Evolutionary conservation across 345 rosid species (phyloP).

Genomic region (Gossypium bickii): DNA sequence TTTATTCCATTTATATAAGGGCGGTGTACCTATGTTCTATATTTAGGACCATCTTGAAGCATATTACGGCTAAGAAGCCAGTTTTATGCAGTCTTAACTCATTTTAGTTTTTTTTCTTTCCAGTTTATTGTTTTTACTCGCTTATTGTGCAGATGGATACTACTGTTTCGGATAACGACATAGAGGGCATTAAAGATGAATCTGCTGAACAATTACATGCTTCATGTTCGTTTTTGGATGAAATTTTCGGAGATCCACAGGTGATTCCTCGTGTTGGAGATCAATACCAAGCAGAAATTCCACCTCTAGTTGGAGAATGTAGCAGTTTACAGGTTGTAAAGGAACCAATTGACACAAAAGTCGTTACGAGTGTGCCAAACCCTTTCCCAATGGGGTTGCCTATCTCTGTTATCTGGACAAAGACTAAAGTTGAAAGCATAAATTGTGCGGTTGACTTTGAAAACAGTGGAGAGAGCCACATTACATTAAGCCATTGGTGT

Average conservation of each 20-base stretch:
- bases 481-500: conserved; percentile 16
- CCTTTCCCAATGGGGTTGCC: conserved; percentile 30
- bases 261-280: conserved; percentile 57
- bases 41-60: not conserved
- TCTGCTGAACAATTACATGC: conserved; percentile 28
- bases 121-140: not conserved
- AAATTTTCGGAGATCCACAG: conserved; percentile 39
- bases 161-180: conserved; percentile 22
- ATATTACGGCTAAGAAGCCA: no score
- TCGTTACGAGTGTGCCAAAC: conserved; percentile 12
- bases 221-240: conserved; percentile 29
- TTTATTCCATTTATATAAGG: not conserved
- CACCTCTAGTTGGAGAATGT: conserved; percentile 27
- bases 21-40: not conserved
- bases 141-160: conserved; percentile 35
- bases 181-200: conserved; percentile 34
- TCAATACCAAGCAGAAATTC: conserved; percentile 54
- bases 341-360: conserved; percentile 16
- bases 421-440: conserved; percentile 31
- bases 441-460: conserved; percentile 33
- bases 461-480: conserved; percentile 22
- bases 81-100: not conserved
- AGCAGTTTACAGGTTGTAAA: conserved; percentile 26
- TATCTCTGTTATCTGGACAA: conserved; percentile 49
- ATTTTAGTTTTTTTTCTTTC: not conserved